Base-by-base conservation (phyloP, 2,329 filamentous ascomycete genomes). In the Phyllosticta capitalensis region DNA sequence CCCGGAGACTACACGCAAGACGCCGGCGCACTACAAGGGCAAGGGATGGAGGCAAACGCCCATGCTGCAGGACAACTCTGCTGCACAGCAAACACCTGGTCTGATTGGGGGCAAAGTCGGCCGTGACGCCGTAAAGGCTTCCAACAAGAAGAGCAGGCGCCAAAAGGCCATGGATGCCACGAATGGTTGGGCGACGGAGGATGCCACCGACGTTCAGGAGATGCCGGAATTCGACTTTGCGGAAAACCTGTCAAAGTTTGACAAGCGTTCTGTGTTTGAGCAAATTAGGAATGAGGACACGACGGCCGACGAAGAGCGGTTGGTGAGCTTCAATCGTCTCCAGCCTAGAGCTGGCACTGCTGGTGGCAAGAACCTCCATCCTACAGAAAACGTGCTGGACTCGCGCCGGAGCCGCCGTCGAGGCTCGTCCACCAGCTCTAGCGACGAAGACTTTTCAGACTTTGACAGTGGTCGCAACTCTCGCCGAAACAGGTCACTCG, bases 221-320 rank as follows among this genome's bases (percentile, higher is more conserved):
- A 83, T 94, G 79, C 90, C 89, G 10, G 94, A 97, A 62, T 97
- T 97, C 67, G 92, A 97, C 72, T 97, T 97, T 67, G 86, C 89
- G 66, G 86, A 85, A 58, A 91, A 91, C 64, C 79, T 97, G 30
- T 92, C 90, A 53, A 95, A 96, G 69, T 97, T 97, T 67, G 92
- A 97, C 77, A 97, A 97, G 76, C 84, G 87, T 59, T 86, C 86
- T 1, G 84, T 97, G 9, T 99, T 99, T 70, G 88, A 92, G 64
- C 87, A 96, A 73, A 94, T 97, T 72, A 82, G 90, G 61, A 90
- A 89, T 65, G 90, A 95, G 60, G 92, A 97, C 67, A 86, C 84
- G 28, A 85, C 92, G 9, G 89, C 92, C n/a, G 92, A 96, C 60
- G 87, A 92, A 58, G 89, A 90, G 64, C 86, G 92, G n/a, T 75